These are phyloP conservation scores for Alisma plantagoaquatica DNA, from an alignment of 106 monocot species.

Conservation along the genomic window DNA sequence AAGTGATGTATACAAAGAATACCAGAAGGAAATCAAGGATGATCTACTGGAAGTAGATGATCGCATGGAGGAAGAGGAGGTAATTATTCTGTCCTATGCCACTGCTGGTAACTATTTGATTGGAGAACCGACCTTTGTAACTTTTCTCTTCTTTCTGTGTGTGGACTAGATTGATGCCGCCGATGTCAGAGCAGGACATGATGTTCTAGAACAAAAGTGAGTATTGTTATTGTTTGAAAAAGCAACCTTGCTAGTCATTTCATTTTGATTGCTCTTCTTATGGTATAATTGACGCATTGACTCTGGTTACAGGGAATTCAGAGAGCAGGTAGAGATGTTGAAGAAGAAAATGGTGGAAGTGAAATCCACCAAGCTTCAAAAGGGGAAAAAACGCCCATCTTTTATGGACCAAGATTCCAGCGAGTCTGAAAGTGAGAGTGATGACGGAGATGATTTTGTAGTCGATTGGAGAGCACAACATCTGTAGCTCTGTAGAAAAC, in stretches of 20 bases:
- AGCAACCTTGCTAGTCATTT: too few species aligned
- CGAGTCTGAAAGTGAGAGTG: slow-evolving; percentile 42
- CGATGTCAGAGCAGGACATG: slow-evolving; percentile 41
- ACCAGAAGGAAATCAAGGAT: slow-evolving; percentile 78
- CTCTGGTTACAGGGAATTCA: slow-evolving; percentile 58
- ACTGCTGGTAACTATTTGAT: too few species aligned
- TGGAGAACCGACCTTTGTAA: too few species aligned
- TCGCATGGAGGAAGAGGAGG: slow-evolving; percentile 88
- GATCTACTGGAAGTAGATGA: slow-evolving; percentile 75
- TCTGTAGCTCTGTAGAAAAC: too few species aligned
- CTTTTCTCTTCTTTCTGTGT: too few species aligned
- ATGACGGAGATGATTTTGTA: slow-evolving; percentile 37
- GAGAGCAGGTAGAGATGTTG: slow-evolving; percentile 61
- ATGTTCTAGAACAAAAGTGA: slow-evolving; percentile 62
- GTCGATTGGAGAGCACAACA: slow-evolving; percentile 82
- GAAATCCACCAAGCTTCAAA: slow-evolving; percentile 31
- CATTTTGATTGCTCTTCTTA: not conserved
- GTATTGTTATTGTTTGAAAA: too few species aligned
- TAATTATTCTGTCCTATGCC: too few species aligned
- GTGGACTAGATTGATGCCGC: slow-evolving; percentile 92
- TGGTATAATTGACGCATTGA: not conserved
- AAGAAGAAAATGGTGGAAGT: slow-evolving; percentile 49
- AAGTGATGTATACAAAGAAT: slow-evolving; percentile 88
- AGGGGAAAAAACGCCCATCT: slow-evolving; percentile 34
- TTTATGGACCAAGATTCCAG: slow-evolving; percentile 36